Evolutionary conservation across 2,329 filamentous ascomycete genomes (phyloP), one percentile per base, ranked within the genome.

Genomic region (Escovopsis sp.): DNA sequence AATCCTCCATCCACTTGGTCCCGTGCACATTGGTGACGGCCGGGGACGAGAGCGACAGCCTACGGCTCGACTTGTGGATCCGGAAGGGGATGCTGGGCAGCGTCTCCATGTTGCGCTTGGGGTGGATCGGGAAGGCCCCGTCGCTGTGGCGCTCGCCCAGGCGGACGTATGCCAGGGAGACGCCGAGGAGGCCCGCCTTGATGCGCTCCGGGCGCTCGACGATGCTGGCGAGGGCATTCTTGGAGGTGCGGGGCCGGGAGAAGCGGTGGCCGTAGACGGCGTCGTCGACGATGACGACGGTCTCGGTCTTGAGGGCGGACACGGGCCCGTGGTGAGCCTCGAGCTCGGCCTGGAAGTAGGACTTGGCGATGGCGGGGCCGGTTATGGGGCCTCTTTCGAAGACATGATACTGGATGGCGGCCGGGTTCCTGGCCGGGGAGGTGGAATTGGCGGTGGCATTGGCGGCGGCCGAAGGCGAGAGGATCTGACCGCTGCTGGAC

Each of bases 191-290:
- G 46, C 79, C 79, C 4, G 91, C 91, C 51, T 84, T 83, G 49
- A 98, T 79, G 45, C 91, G 73, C 65, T 98, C 91, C 0, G 91
- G 91, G 10, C 91, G 74, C 63, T 98, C 91, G 39, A 98, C 88
- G 49, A 98, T 94, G 44, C 80, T 83, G 53, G 69, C 77, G 1
- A 96, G 70, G 12, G 74, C 73, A 37, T 67, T 72, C 53, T 82
- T 82, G 19, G 77, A 81, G 1, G 86, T 82, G 52, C 83, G 80
- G 4, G 86, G 86, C 37, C 91, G 75, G 10, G 88, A 85, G 60
- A 80, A 98, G 19, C 87, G 80, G 63, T 98, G 91, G 23, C 89
- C 88, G 58, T 96, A 98, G 62, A 89, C 94, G 42, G 83, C 80
- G 64, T 98, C 91, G 54, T 96, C 87, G 2, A 98, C 66, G 28